Base-by-base conservation (phyloP, 192 early-diverging fungal species). In the Backusella morwellensis region DNA sequence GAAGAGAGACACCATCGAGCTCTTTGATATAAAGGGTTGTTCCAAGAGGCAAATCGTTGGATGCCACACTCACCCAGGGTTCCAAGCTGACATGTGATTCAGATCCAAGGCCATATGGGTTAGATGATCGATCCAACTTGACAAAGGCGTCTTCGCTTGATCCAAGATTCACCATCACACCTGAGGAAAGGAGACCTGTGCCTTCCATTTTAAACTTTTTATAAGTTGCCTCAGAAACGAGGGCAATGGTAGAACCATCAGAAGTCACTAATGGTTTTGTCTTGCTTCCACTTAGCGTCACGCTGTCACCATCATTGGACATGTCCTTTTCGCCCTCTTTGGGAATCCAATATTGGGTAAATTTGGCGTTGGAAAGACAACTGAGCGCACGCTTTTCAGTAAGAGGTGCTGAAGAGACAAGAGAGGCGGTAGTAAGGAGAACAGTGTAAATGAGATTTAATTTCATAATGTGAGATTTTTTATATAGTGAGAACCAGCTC, bases 151-250 rank as follows among this genome's bases (percentile, higher is more conserved):
- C 38, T 40, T 40, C 35, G 11, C 63, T 26, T 17, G 8, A 14
- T 29, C 36, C 74, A 19, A 83, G 36, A 23, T 83, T 83, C 75
- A 80, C 75, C 56, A 83, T 47, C 8, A 52, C 35, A 56, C 82
- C 78, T 75, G 67, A 74, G 32, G 56, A 9, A 17, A 82, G 75
- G 35, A 83, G 63, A 11, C 82, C 77, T 67, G 82, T 83, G 0
- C 75, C 82, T 77, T 83, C 82, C 82, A 83, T 83, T 75, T 80
- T 50, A 47, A 78, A 80, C 70, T 83, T 83, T 72, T 73, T 66
- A 14, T 80, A 83, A 2, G 78, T 83, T 38, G 34, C 72, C 35
- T 76, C 69, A 8, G 75, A 72, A 11, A 83, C 82, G 5, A 70
- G 74, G 21, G 78, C 78, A 74, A 83, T 83, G 17, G 42, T 35